Base-by-base conservation (phyloP, 805 yeast genomes). In the Cyberlindnera americana region DNA sequence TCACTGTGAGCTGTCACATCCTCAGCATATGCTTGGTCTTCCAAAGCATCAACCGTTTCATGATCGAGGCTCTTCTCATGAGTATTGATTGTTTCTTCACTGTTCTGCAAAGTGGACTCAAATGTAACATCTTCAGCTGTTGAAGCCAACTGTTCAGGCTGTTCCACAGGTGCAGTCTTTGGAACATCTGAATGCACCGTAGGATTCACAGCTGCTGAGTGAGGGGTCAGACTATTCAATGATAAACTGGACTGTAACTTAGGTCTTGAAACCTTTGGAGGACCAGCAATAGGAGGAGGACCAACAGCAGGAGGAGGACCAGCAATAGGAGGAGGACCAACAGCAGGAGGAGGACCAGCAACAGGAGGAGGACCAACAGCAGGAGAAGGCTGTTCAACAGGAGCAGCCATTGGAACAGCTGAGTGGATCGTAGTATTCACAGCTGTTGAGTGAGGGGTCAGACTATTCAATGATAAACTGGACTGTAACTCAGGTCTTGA, bases 191-290 rank as follows among this genome's bases (percentile, higher is more conserved):
- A 21, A 21, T 6, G 23, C 6, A 21, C 23, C 23, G 23, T 6
- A 21, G 23, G 9, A 21, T 10, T 21, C 23, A 21, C 23, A 10
- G 10, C 23, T 10, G 23, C 23, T 21, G 23, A 21, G 10, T 21
- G 32, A 21, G 29, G 14, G 17, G 30, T 19, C 29, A 39, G 14
- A 9, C 34, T 35, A 19, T 35, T 36, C 4, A 39, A 17, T 15
- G 28, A 15, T 15, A 39, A 23, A 15, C 24, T 35, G 13, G 32
- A 19, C n/a, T 35, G 38, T 5, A 24, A 3, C 6, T 11, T 28
- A 7, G 37, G 19, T 19, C 33, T 29, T 10, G 23, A 19, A 17
- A 14, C 41, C 23, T 21, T 37, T 37, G 40, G 34, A 14, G 38
- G 38, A 21, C 33, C 41, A 3, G 29, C 16, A 14, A 6, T 22